Base-by-base conservation (phyloP, 371 early-diverging fungal genomes). In the Umbelopsis sp. region DNA sequence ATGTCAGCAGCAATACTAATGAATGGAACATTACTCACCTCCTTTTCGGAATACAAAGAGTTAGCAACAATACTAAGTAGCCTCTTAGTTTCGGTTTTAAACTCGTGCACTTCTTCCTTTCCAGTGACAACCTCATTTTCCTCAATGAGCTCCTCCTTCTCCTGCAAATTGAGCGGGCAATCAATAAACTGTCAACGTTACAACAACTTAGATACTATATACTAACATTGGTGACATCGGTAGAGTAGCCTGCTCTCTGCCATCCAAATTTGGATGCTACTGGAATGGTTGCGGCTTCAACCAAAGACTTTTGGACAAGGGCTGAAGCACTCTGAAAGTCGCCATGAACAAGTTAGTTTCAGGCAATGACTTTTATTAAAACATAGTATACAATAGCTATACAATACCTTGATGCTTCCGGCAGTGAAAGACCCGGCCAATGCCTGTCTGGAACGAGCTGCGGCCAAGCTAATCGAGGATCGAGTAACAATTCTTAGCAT, bases 41-140 rank as follows among this genome's bases (percentile, higher is more conserved):
- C 94, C 74, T 93, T 93, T 77, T 94, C 93, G 44, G 95, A 94
- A 77, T 95, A 95, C 50, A 95, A 85, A 18, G 93, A 92, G 70
- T 94, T 91, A 45, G 94, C 92, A 14, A 95, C 93, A 72, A 95
- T 94, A 72, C 92, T 86, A 41, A 95, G 86, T 50, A 95, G 82
- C 72, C 90, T 87, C 63, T 92, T 91, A 9, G 94, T 94, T 71
- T 95, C 94, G 7, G 94, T 93, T 70, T 93, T 91, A 78, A 94
- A 95, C 69, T 87, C 85, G 69, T 91, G 88, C 4, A 76, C 74
- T 67, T 84, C 71, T 66, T 77, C 77, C 8, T 77, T 65, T 50
- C 84, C 81, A 20, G 76, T 78, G 8, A 78, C 68, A 25, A 83
- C 72, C 52, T 83, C 80, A 4, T 57, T 57, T 35, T 57, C 57